Base-by-base conservation (phyloP, 352 stramenopile species). In the Pythium plurisporium region DNA sequence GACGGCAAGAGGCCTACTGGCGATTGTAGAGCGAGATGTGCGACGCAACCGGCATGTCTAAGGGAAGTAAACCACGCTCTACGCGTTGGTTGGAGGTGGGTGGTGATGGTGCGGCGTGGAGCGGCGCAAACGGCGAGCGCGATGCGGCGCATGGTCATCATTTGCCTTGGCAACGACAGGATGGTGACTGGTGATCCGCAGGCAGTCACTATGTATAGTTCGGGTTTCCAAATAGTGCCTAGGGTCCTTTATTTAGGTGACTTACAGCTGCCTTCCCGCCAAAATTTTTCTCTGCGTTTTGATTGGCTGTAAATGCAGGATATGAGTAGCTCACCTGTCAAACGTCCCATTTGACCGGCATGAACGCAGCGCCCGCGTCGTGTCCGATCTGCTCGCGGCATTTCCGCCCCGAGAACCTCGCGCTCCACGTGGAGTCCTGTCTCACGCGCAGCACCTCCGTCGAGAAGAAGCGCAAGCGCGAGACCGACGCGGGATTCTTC, bases 341-440 rank as follows among this genome's bases (percentile, higher is more conserved):
- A 25, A 25, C 29, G 6, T 27, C 34, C 42, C 10, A 17, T 5
- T 8, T 40, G 23, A 30, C 36, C 19, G 49, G 29, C 15, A 51
- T 51, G 36, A 64, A 14, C 49, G 83, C 81, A 67, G 45, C 65
- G 31, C 14, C 73, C 2, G 73, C 54, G 15, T 64, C 62, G 33
- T 93, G 83, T 47, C 83, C 83, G 61, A 87, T 93, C 55, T 93
- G 83, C 58, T 86, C 70, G 30, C 77, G 83, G 11, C 80, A 90
- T 61, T 82, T 93, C 55, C 80, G 79, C 40, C 37, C 64, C 19
- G 79, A 90, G 56, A 91, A 90, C 64, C 74, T 93, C 20, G 52
- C 66, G 58, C 60, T 89, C 59, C 83, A 93, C 53, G 83, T 91
- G 3, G 81, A 91, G 53, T 60, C 72, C 14, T 93, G 83, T 74